Evolutionary conservation across 495 filamentous ascomycete species (phyloP).

Genomic region (Aspergillus baeticus): DNA sequence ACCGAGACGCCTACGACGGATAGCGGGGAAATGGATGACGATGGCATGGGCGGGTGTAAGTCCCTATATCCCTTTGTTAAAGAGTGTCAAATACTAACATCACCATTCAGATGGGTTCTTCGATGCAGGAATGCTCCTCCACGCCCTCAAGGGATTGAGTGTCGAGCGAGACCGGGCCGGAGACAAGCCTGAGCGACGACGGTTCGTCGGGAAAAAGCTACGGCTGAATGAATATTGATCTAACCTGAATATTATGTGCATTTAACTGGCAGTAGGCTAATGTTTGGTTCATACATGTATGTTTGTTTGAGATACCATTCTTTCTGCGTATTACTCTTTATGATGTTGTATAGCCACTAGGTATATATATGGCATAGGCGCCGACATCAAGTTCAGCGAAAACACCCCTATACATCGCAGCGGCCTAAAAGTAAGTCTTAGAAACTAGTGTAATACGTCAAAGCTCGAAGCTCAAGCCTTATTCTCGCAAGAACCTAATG

Average conservation of each 20-base stretch:
- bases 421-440: neutral
- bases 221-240: conserved; percentile 70
- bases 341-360: neutral
- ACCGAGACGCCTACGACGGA: conserved; percentile 56
- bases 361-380: neutral
- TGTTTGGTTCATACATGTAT: neutral
- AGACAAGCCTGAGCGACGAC: conserved; percentile 47
- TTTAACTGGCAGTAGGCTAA: neutral
- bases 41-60: conserved; percentile 92
- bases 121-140: conserved; percentile 88
- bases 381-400: neutral
- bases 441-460: neutral
- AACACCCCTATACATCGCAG: neutral
- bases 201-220: conserved; percentile 78
- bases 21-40: conserved; percentile 73
- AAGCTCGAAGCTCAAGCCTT: neutral
- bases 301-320: neutral
- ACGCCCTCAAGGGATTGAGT: conserved; percentile 71
- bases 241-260: neutral
- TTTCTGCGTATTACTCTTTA: neutral
- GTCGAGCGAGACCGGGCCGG: conserved; percentile 47
- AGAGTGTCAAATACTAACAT: conserved; percentile 25
- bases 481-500: neutral
- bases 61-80: conserved; percentile 11
- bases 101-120: conserved; percentile 80